Evolutionary conservation across 345 rosid species (phyloP).

Genomic region (Hypericum perforatum): DNA sequence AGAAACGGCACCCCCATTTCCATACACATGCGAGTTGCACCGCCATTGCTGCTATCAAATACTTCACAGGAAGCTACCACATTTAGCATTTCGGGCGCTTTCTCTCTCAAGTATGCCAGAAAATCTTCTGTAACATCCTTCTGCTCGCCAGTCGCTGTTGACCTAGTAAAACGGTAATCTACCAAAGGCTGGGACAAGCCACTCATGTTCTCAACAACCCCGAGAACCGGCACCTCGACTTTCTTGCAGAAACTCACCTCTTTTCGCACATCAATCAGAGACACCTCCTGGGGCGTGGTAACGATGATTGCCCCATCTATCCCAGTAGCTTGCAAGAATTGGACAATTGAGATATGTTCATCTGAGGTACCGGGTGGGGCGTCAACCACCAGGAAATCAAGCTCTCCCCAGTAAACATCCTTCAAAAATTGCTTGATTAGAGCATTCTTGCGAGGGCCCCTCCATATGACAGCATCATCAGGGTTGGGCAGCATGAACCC

Average conservation of each 20-base stretch:
- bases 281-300: conserved; percentile 89
- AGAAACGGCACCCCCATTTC: conserved; percentile 85
- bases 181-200: conserved; percentile 64
- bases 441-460: conserved; percentile 91
- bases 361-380: conserved; percentile 98
- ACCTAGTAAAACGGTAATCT: conserved; percentile 54
- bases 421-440: conserved; percentile 86
- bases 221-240: conserved; percentile 72
- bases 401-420: conserved; percentile 92
- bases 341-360: conserved; percentile 88
- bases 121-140: conserved; percentile 48
- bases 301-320: conserved; percentile 91
- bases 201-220: conserved; percentile 99
- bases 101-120: conserved; percentile 40
- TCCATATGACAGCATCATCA: conserved; percentile 95
- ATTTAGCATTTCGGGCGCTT: conserved; percentile 64
- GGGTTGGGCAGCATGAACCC: conserved; percentile 95
- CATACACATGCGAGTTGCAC: conserved; percentile 66
- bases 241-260: conserved; percentile 93
- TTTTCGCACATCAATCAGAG: conserved; percentile 87
- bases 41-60: conserved; percentile 82
- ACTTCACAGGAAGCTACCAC: conserved; percentile 55
- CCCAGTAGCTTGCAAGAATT: conserved; percentile 73
- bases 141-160: conserved; percentile 40
- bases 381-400: conserved; percentile 82